Conservation (phyloP, 345 rosid species). For the Aquilaria malaccensis region DNA sequence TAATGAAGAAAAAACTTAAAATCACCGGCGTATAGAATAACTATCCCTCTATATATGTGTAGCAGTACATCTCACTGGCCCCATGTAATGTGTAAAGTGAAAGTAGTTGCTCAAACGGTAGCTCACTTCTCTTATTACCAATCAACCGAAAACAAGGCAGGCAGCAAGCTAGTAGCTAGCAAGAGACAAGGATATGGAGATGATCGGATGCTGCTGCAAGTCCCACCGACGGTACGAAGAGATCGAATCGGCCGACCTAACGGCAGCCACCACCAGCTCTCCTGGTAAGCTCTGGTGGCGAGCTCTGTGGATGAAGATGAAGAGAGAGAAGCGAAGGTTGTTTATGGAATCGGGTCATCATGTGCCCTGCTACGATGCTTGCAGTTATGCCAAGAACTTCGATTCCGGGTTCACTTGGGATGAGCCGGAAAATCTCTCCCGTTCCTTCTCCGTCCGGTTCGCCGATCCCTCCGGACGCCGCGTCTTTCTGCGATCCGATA, state of each 20-base stretch:
- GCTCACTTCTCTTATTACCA: too few relatives aligned
- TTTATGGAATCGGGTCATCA: conserved; percentile 7
- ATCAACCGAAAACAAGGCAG: too few relatives aligned
- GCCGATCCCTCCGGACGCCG: conserved; percentile 20
- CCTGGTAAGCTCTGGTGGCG: conserved; percentile 25
- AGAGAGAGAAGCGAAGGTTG: conserved; percentile 27
- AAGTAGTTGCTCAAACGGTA: too few relatives aligned
- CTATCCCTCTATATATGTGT: too few relatives aligned
- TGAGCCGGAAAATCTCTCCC: conserved; percentile 35
- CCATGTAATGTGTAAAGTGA: too few relatives aligned
- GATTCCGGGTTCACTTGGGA: conserved; percentile 36
- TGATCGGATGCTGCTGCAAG: too few relatives aligned
- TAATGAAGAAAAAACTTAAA: too few relatives aligned
- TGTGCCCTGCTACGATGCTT: conserved; percentile 30
- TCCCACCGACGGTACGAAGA: not conserved
- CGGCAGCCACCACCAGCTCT: not conserved
- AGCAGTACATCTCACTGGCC: too few relatives aligned
- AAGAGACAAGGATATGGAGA: too few relatives aligned
- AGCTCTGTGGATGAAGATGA: conserved; percentile 29
- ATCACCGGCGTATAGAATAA: too few relatives aligned
- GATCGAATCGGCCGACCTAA: conserved; percentile 1
- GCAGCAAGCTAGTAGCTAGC: too few relatives aligned
- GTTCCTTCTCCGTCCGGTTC: conserved; percentile 43
- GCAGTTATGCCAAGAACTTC: conserved; percentile 38
- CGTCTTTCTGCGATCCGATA: not conserved